Evolutionary conservation across 176 grass and related monocot genomes (phyloP).

Genomic region (Juncus inflexus): DNA sequence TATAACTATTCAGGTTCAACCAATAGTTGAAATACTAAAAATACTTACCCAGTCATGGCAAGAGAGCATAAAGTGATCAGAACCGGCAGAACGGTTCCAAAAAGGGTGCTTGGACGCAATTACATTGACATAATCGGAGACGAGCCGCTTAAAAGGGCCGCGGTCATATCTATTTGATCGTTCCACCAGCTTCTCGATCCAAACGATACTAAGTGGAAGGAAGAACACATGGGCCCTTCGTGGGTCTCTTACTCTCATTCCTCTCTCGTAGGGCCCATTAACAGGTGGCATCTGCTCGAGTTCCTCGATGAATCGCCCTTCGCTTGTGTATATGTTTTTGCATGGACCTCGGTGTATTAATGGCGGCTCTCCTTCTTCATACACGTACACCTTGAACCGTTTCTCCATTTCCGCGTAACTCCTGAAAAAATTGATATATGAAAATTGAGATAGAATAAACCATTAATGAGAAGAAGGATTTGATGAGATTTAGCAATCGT

Average conservation of each 20-base stretch:
- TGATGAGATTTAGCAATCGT: too few species aligned
- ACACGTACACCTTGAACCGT: slow-evolving; percentile 71
- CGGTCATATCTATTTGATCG: slow-evolving; percentile 20
- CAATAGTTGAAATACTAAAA: not conserved
- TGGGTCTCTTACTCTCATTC: slow-evolving; percentile 41
- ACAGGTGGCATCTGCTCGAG: slow-evolving; percentile 37
- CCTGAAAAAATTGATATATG: slow-evolving; percentile 23
- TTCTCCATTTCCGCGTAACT: slow-evolving; percentile 80
- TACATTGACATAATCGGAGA: slow-evolving; percentile 61
- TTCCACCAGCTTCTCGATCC: slow-evolving; percentile 50
- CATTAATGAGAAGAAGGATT: too few species aligned
- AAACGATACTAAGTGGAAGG: slow-evolving; percentile 52
- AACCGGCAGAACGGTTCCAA: slow-evolving; percentile 65
- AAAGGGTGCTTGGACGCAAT: slow-evolving; percentile 47
- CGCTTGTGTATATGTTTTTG: slow-evolving; percentile 73
- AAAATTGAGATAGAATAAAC: too few species aligned
- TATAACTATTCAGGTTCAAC: not conserved
- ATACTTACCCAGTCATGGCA: slow-evolving; percentile 69
- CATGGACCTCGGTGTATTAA: slow-evolving; percentile 53
- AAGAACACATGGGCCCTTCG: slow-evolving; percentile 52
- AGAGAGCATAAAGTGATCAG: slow-evolving; percentile 90
- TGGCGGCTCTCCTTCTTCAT: slow-evolving; percentile 78
- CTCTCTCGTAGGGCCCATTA: fast-evolving
- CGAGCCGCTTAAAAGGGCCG: slow-evolving; percentile 24
- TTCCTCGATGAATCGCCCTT: slow-evolving; percentile 77